Evolutionary conservation across 2,329 filamentous ascomycete species (phyloP), one percentile per base, ranked within the genome.

Genomic region (Thielaviopsis euricoi): DNA sequence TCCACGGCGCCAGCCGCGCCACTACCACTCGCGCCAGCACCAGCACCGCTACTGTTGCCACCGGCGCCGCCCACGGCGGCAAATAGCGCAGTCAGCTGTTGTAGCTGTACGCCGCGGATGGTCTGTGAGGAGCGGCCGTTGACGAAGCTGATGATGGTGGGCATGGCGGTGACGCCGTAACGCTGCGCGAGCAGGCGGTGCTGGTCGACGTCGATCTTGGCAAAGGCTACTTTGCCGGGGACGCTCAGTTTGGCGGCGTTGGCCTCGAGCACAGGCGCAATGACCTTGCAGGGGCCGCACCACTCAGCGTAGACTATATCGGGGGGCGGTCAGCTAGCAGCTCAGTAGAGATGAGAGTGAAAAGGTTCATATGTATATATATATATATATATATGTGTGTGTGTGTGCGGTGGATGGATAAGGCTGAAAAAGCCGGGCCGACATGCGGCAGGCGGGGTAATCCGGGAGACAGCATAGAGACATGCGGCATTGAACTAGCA

Each of bases 61-160:
- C 43, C 80, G 65, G 83, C 82, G 58, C 76, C 71, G 17, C 81
- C 78, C 68, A 95, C 81, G 53, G 87, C 87, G 51, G 89, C 90
- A 67, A 80, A 77, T 61, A 93, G 79, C 65, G 81, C 85, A 56
- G 85, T 50, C 12, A 53, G 23, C 50, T 57, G 40, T 7, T 17
- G 17, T 13, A 55, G 23, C 26, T 55, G 25, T 1, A 43, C 12
- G 25, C 26, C 79, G 52, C 81, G 77, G 58, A 82, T 26, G 23
- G 25, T 49, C 26, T 37, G 46, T 6, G 26, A 23, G 7, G 17
- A 73, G 62, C 81, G 76, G 64, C 83, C 85, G 66, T 85, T 78
- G 65, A 85, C 85, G 74, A 88, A 94, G 65, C 96, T 78, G 66
- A 97, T 79, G 70, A 97, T 95, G n/a, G 90, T 95, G 9, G 93